Evolutionary conservation across 345 rosid species (phyloP), one percentile per base, ranked within the genome.

Genomic region (Populus deltoides): DNA sequence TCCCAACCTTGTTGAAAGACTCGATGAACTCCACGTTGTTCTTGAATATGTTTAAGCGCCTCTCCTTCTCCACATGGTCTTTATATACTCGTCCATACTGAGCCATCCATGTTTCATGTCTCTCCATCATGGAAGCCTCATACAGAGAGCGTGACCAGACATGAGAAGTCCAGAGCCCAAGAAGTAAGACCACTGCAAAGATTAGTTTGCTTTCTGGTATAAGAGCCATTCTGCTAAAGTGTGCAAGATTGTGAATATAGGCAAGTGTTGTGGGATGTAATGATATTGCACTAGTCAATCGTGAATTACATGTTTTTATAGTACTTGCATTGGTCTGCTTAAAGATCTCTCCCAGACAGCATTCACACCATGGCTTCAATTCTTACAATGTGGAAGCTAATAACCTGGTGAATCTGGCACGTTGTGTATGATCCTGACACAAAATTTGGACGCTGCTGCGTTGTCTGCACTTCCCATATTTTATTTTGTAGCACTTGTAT

Each of bases 1-100:
- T 83, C 31, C 69, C 70, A 0, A 68, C 79, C 15, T 78, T 82
- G 77, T 87, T 89, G 78, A 82, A 87, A 9, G 68, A 75, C 13
- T 88, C 83, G 0, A 89, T 75, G 22, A 78, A 84, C 49, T 86
- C 72, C 66, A 89, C 69, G 75, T 88, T 90, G 57, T 75, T 81
- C 80, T 78, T 85, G 72, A 90, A 90, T 10, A 83, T 87, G 31
- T 77, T 11, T 10, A 85, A 81, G 8, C 89, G 81, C 38, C 1
- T 78, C 3, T 67, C 80, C 77, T 83, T 84, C 43, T 89, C 92
- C 8, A 79, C 82, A 3, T 27, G 6, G 41, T 75, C 72, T 1
- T 69, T 24, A 62, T 90, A 88, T 57, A 63, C 72, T 3, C 86
- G 81, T 51, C 81, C 82, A 77, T 85, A 79, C 24, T 74, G 65